phyloP scores from a whole-genome alignment of 2,329 filamentous ascomycete species.

The Acrocalymma vagum region DNA sequence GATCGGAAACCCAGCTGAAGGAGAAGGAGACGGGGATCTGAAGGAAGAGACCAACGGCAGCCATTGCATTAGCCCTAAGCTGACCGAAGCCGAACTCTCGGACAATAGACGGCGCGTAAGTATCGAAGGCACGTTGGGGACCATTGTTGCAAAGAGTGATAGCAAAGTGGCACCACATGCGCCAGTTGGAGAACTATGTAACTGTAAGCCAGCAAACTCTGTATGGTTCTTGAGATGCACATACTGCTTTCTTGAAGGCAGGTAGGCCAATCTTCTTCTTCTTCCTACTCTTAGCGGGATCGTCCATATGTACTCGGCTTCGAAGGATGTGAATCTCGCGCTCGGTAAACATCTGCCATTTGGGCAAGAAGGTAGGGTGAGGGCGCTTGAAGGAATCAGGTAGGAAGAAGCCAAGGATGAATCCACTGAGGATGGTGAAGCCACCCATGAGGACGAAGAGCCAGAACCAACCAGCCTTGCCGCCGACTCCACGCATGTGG shows the following conservation, averaged over 20 bases:
- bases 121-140: constrained; percentile 58
- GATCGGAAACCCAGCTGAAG: constrained; percentile 64
- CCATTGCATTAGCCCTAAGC: constrained; percentile 62
- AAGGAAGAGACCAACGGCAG: constrained; percentile 63
- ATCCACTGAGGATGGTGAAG: constrained; percentile 54
- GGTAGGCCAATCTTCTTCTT: constrained; percentile 56
- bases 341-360: constrained; percentile 23
- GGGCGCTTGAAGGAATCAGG: constrained; percentile 22
- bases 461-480: constrained; percentile 51
- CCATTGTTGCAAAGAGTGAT: constrained; percentile 61
- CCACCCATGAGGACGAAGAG: constrained; percentile 62
- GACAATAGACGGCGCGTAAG: constrained; percentile 65
- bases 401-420: constrained; percentile 17
- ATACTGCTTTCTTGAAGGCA: constrained; percentile 56
- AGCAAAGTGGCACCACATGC: constrained; percentile 61
- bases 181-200: constrained; percentile 56
- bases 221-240: constrained; percentile 28
- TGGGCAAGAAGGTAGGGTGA: constrained; percentile 16
- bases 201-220: not conserved
- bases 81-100: constrained; percentile 60
- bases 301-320: constrained; percentile 23
- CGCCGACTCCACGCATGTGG: constrained; percentile 50
- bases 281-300: constrained; percentile 48
- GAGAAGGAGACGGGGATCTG: constrained; percentile 61
- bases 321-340: constrained; percentile 26